Conservation (phyloP, 2,329 filamentous ascomycete species). For the Penicillium occitanis region DNA sequence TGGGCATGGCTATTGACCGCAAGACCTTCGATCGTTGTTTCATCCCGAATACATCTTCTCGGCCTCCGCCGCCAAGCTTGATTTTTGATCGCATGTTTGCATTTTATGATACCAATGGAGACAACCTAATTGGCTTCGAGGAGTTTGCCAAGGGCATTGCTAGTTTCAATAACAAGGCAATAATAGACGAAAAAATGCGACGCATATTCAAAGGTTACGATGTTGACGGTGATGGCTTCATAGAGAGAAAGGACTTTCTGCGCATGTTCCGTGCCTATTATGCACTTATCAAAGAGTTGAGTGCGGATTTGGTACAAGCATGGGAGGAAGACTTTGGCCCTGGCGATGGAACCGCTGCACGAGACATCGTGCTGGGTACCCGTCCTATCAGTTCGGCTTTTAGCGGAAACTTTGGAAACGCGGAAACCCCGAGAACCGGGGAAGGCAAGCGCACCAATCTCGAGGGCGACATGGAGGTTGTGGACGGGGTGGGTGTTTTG, state of each 20-base stretch:
- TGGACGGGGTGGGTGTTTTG: slow-evolving; percentile 60
- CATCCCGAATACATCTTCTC: slow-evolving; percentile 76
- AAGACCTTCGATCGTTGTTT: slow-evolving; percentile 91
- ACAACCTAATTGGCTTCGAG: slow-evolving; percentile 85
- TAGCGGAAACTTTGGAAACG: slow-evolving; percentile 65
- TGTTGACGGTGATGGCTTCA: slow-evolving; percentile 80
- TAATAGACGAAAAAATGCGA: slow-evolving; percentile 64
- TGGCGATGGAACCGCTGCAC: slow-evolving; percentile 58
- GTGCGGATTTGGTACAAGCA: slow-evolving; percentile 75
- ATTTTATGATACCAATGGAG: slow-evolving; percentile 89
- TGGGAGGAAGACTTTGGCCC: slow-evolving; percentile 76
- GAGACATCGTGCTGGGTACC: slow-evolving; percentile 71
- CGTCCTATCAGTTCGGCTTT: slow-evolving; percentile 78
- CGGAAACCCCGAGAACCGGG: slow-evolving; percentile 60
- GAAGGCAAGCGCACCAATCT: slow-evolving; percentile 66
- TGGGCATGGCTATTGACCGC: slow-evolving; percentile 82
- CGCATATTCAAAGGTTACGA: slow-evolving; percentile 89
- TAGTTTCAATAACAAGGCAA: slow-evolving; percentile 57
- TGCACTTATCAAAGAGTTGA: slow-evolving; percentile 83
- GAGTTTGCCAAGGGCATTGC: slow-evolving; percentile 86
- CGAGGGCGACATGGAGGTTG: slow-evolving; percentile 65
- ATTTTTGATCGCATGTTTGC: slow-evolving; percentile 96
- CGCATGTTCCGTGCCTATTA: slow-evolving; percentile 93
- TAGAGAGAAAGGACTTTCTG: slow-evolving; percentile 82
- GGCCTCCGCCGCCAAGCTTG: slow-evolving; percentile 77